Base-by-base conservation (phyloP, 306 rosid genomes). In the Argentina anserina region DNA sequence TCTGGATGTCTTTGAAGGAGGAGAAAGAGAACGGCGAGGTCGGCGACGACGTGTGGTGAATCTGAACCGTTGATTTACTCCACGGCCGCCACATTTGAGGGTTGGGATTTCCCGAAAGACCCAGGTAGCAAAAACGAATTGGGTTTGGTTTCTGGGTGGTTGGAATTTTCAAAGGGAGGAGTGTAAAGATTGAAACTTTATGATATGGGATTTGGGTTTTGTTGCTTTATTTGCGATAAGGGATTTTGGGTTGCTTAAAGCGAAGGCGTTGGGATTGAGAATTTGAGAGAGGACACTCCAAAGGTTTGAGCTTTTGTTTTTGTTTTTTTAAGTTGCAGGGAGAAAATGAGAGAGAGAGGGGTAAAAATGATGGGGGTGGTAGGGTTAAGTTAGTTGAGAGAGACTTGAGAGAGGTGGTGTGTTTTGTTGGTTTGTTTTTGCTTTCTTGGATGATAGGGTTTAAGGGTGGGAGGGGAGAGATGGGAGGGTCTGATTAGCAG, bases 21-120 rank as follows among this genome's bases (percentile, higher is more conserved):
- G 98, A 93, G 75, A 88, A 89, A 11, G 87, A 80, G 87, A 94
- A 94, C 1, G 85, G 58, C 2, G 98, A 73, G 7, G 96, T 50
- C 11, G 84, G 78, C 0, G 94, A 74, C 20, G 86, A 62, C 71
- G 77, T 49, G 78, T 69, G 68, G 76, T 86, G 89, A 76, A 90
- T 81, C 80, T 85, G 85, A 64, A 81, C 79, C 71, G 96, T 80
- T 72, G 88, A 84, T 86, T 89, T 91, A 67, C 82, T 69, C 97
- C 92, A 84, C 84, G 92, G 83, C 82, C 82, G 88, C 96, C 90
- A 94, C 98, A 94, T 94, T 78, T 85, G 92, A 76, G 81, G 83
- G 81, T 75, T 45, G 50, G 61, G 72, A 65, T 29, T 33, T n/a
- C 56, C 21, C 31, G 64, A 17, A 25, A 28, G 17, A 66, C 71